These are phyloP conservation scores for Desmodesmus armatus DNA, from an alignment of 139 green algal genomes.

Conservation along the genomic window DNA sequence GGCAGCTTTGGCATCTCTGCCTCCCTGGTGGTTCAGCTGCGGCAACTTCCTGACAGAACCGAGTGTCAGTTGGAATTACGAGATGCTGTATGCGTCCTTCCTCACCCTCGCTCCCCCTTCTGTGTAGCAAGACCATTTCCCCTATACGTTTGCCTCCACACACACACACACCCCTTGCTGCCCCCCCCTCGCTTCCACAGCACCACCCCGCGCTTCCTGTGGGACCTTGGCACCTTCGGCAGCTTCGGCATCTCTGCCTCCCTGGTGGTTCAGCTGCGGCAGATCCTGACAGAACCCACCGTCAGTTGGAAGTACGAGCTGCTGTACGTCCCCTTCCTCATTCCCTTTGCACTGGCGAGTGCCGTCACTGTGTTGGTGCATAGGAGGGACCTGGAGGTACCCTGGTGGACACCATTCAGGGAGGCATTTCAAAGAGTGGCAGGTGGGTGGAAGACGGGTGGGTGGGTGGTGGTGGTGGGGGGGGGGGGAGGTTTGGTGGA, in stretches of 20 bases:
- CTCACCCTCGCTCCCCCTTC: too few relatives aligned
- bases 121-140: too few relatives aligned
- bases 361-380: slow-evolving; percentile 47
- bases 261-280: slow-evolving; percentile 35
- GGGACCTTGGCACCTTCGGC: slow-evolving; percentile 5
- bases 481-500: too few relatives aligned
- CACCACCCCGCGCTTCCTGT: neutral
- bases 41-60: slow-evolving; percentile 7
- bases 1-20: slow-evolving; percentile 32
- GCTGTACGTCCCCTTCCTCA: slow-evolving; percentile 59
- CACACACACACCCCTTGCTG: neutral
- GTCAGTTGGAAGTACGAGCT: slow-evolving; percentile 49
- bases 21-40: slow-evolving; percentile 28
- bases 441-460: neutral
- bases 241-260: slow-evolving; percentile 17
- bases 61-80: slow-evolving; percentile 9
- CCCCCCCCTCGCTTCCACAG: neutral
- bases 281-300: slow-evolving; percentile 14
- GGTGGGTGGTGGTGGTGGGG: too few relatives aligned
- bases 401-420: slow-evolving; percentile 34
- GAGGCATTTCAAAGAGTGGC: slow-evolving; percentile 1
- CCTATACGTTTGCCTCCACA: too few relatives aligned
- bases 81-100: slow-evolving; percentile 11
- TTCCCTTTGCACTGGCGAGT: slow-evolving; percentile 53
- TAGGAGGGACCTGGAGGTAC: neutral